phyloP scores from a whole-genome alignment of 2,329 filamentous ascomycete species.

The Fusarium pilosicola region DNA sequence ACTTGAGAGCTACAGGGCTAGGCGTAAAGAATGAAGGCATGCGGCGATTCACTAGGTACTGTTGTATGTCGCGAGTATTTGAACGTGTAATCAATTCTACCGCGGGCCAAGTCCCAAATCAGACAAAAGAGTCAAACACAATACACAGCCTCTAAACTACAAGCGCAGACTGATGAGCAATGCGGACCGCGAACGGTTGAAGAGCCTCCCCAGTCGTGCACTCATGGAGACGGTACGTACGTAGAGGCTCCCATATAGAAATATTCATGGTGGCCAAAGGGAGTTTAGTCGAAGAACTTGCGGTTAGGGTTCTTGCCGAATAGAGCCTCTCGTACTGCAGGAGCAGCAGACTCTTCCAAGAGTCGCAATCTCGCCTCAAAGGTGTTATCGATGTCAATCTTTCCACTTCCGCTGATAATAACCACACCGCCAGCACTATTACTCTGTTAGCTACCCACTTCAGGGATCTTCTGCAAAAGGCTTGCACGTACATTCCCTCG shows the following conservation, averaged over 20 bases:
- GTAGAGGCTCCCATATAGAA: slow-evolving; percentile 14
- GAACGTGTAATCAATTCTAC: slow-evolving; percentile 42
- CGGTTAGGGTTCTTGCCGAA: slow-evolving; percentile 97
- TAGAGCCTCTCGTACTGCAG: slow-evolving; percentile 83
- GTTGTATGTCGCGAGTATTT: slow-evolving; percentile 25
- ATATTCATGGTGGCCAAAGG: slow-evolving; percentile 2
- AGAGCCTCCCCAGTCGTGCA: slow-evolving; percentile 33
- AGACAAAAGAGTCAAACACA: slow-evolving; percentile 39
- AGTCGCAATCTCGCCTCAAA: slow-evolving; percentile 90
- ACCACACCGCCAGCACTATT: slow-evolving; percentile 82
- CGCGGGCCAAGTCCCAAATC: slow-evolving; percentile 39
- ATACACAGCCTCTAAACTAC: slow-evolving; percentile 52
- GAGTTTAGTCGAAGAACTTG: slow-evolving; percentile 86
- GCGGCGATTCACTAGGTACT: slow-evolving; percentile 2
- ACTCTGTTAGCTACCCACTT: slow-evolving; percentile 37
- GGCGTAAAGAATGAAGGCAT: background rate
- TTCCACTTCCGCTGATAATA: slow-evolving; percentile 84
- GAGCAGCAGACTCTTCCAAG: slow-evolving; percentile 85
- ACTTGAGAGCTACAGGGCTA: background rate
- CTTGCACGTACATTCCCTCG: slow-evolving; percentile 78
- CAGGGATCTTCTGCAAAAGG: background rate
- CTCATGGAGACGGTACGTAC: slow-evolving; percentile 26
- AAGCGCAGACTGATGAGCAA: slow-evolving; percentile 43
- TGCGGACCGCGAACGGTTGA: slow-evolving; percentile 38
- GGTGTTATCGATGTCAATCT: slow-evolving; percentile 99